Evolutionary conservation across 352 stramenopile species (phyloP).

Genomic region (Globisporangium mamillatum): DNA sequence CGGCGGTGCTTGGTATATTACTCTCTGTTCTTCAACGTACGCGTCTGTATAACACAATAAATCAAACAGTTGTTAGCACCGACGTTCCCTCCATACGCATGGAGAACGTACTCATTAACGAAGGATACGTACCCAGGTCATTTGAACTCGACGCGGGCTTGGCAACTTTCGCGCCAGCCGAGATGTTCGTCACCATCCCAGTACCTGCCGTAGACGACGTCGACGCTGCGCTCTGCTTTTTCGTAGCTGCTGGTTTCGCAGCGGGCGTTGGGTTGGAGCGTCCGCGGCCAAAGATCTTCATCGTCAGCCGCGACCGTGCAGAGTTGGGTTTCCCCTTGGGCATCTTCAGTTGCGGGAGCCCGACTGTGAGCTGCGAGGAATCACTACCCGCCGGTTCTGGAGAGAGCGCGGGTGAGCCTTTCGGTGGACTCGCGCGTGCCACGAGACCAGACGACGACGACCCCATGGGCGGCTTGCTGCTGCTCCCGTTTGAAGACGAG

Average conservation of each 20-base stretch:
- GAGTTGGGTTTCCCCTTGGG: conserved; percentile 71
- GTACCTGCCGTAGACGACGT: not conserved
- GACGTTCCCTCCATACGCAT: not conserved
- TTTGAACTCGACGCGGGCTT: conserved; percentile 29
- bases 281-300: conserved; percentile 74
- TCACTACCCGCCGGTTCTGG: conserved; percentile 41
- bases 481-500: conserved; percentile 11
- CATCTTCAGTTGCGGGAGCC: conserved; percentile 22
- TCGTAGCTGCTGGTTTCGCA: conserved; percentile 28
- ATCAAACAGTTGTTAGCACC: not conserved
- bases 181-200: conserved; percentile 56
- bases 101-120: not conserved
- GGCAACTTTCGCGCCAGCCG: conserved; percentile 41
- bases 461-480: conserved; percentile 5
- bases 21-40: conserved; percentile 26
- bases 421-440: conserved; percentile 51
- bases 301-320: conserved; percentile 63
- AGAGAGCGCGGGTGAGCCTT: conserved; percentile 64
- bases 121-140: conserved; percentile 20
- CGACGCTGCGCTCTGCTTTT: conserved; percentile 35
- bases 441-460: conserved; percentile 12
- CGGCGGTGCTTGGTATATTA: conserved; percentile 12
- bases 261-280: conserved; percentile 27
- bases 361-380: conserved; percentile 26
- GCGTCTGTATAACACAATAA: conserved; percentile 12